Conservation (phyloP, 2,329 filamentous ascomycete genomes). For the Colletotrichum costaricense region DNA sequence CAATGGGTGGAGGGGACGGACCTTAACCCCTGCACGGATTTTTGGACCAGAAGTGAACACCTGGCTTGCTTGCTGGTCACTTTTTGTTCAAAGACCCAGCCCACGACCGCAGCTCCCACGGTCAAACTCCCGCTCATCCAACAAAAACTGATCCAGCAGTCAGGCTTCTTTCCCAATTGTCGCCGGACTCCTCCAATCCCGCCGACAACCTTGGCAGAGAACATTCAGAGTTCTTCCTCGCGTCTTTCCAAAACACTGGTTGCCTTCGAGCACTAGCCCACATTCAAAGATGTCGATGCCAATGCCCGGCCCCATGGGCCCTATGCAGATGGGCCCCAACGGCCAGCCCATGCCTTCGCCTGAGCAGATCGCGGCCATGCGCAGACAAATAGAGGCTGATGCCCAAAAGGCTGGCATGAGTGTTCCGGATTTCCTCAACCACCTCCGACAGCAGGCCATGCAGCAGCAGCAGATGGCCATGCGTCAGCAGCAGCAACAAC, state of each 20-base stretch:
- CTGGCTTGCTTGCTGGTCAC: slow-evolving; percentile 36
- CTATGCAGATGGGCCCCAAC: slow-evolving; percentile 47
- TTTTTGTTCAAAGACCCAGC: slow-evolving; percentile 28
- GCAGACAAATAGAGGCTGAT: slow-evolving; percentile 83
- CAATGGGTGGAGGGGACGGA: neutral
- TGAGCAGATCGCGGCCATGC: slow-evolving; percentile 87
- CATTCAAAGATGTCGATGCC: slow-evolving; percentile 40
- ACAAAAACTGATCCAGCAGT: neutral
- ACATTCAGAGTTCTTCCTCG: neutral
- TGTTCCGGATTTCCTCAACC: slow-evolving; percentile 84
- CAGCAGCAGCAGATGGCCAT: slow-evolving; percentile 56
- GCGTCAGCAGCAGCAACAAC: slow-evolving; percentile 54
- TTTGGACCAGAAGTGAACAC: slow-evolving; percentile 37
- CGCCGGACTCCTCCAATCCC: slow-evolving; percentile 4
- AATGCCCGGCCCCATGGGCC: slow-evolving; percentile 45
- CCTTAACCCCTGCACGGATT: slow-evolving; percentile 29
- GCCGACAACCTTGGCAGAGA: slow-evolving; percentile 12
- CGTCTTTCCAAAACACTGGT: slow-evolving; percentile 13
- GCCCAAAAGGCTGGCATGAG: slow-evolving; percentile 87
- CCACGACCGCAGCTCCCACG: slow-evolving; percentile 22
- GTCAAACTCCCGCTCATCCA: slow-evolving; percentile 7
- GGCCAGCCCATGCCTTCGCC: slow-evolving; percentile 61
- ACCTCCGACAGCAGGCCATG: slow-evolving; percentile 68
- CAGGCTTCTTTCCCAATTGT: slow-evolving; percentile 6
- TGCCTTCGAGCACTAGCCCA: slow-evolving; percentile 11